Base-by-base conservation (phyloP, 2,329 filamentous ascomycete genomes). In the Colletotrichum destructivum region DNA sequence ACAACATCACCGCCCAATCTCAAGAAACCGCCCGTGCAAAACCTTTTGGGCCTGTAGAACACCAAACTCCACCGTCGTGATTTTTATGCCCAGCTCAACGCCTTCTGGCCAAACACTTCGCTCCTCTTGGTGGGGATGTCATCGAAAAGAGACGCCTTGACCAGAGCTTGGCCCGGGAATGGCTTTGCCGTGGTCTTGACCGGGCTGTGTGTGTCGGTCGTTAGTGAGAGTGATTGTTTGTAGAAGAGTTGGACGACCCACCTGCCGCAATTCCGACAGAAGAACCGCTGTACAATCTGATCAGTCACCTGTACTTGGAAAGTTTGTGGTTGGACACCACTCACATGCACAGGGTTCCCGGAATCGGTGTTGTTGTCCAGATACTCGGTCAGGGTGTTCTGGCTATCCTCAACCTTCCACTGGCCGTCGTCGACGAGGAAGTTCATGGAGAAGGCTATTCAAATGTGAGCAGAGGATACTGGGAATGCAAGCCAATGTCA, bases 101-200 rank as follows among this genome's bases (percentile, higher is more conserved):
- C 64, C 46, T 63, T 47, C 4, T 71, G 42, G 1, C 26, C 13
- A 2, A 54, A 69, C 2, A 69, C 23, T 13, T 71, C 69, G 7
- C 18, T 44, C 46, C 35, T 71, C 4, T 46, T 54, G 1, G 64
- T 62, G 0, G 69, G 69, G 15, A 71, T 71, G 8, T 72, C 69
- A 9, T 69, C 65, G 21, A 72, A 72, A 21, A 72, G 46, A 1
- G 69, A 72, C 8, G 65, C 69, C 42, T 72, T 72, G n/a, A 72
- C 60, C 4, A 72, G 11, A 7, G 38, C 47, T 44, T 69, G 42
- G 8, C 26, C 54, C 0, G 69, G 69, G 5, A 64, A 18, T 8
- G 65, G 13, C 21, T 61, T 56, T 1, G 66, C 16, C 15, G 13
- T 26, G 4, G 46, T 44, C 18, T 69, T 69, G 18, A 72, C 40